A percentile compares a stretch with the other conserved stretches of the same genome.
Evolutionary conservation across 2,329 filamentous ascomycete species (phyloP).

Genomic region (Chalara sp.): DNA sequence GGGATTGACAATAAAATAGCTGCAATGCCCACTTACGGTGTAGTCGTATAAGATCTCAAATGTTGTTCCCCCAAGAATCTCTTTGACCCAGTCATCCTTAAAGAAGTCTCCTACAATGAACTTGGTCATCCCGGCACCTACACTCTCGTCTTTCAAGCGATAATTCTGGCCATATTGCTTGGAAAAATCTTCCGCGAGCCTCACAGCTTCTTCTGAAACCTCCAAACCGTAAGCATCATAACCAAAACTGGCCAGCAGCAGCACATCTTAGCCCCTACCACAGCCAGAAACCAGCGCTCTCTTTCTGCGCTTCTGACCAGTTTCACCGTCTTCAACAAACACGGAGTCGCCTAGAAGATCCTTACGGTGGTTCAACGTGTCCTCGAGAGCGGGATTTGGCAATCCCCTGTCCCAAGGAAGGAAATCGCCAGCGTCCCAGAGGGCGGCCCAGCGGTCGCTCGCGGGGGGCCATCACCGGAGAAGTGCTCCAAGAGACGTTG

Average conservation of each 20-base stretch:
- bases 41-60: neutral
- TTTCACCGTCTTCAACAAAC: neutral
- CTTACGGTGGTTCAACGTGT: neutral
- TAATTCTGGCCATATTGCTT: too few relatives aligned
- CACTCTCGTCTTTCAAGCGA: neutral
- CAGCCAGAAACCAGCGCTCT: conserved; percentile 66
- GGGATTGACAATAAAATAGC: too few relatives aligned
- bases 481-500: too few relatives aligned
- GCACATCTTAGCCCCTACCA: conserved; percentile 71
- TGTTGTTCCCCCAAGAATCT: neutral
- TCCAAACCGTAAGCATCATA: conserved; percentile 65
- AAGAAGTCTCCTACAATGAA: neutral
- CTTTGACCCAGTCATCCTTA: neutral
- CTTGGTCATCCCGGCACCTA: too few relatives aligned
- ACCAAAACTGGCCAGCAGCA: conserved; percentile 64
- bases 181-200: neutral
- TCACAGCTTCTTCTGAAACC: neutral
- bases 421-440: too few relatives aligned
- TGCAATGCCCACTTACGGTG: neutral
- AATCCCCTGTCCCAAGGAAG: neutral
- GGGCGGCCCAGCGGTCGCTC: too few relatives aligned
- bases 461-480: too few relatives aligned
- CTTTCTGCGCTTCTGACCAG: too few relatives aligned
- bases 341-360: neutral
- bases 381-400: neutral